Percentiles rank a stretch among this genome's conserved stretches.
These are phyloP conservation scores for Epithele typhae DNA, from an alignment of 768 basidiomycete species.

Conservation along the genomic window DNA sequence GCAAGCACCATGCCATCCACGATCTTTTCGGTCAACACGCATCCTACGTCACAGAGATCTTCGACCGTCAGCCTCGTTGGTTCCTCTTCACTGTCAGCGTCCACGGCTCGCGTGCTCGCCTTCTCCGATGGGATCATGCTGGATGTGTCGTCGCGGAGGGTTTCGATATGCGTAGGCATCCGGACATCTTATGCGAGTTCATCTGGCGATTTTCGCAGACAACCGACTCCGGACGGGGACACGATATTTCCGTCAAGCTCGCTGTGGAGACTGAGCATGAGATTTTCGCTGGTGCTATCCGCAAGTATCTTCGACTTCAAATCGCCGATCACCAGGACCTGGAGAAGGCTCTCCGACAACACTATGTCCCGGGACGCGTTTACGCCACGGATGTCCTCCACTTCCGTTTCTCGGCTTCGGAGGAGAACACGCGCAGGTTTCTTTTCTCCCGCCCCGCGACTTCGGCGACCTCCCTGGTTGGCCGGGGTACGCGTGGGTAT, in stretches of 20 bases:
- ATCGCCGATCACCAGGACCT: background rate
- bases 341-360: background rate
- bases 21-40: background rate
- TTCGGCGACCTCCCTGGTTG: background rate
- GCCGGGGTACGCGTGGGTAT: constrained; percentile 8
- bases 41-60: constrained; percentile 1
- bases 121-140: constrained; percentile 30
- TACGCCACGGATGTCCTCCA: background rate
- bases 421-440: background rate
- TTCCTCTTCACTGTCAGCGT: constrained; percentile 27
- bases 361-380: background rate
- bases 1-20: too few species aligned
- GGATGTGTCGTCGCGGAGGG: constrained; percentile 26
- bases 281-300: background rate
- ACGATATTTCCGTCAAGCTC: constrained; percentile 11
- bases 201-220: constrained; percentile 25
- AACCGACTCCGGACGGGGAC: constrained; percentile 17
- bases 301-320: background rate
- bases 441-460: constrained; percentile 6
- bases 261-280: background rate
- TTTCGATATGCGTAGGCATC: constrained; percentile 22
- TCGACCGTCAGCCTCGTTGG: constrained; percentile 24
- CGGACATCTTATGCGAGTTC: constrained; percentile 23
- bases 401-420: background rate
- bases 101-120: constrained; percentile 19